Base-by-base conservation (phyloP, 352 stramenopile species). In the Blastocystis sp. region DNA sequence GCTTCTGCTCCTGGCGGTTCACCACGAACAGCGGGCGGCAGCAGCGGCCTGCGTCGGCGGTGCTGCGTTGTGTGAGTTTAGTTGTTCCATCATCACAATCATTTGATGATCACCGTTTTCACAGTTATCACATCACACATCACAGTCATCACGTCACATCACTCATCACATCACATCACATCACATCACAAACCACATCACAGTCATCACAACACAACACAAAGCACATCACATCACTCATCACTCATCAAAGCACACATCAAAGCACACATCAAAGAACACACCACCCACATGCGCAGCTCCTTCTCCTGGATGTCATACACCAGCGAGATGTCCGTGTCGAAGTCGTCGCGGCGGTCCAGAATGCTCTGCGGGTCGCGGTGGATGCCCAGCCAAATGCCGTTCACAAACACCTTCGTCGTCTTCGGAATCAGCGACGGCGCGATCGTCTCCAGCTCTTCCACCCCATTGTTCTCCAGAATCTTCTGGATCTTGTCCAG, bases 381-480 rank as follows among this genome's bases (percentile, higher is more conserved):
- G 90, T 98, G 96, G 63, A 99, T 95, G 65, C 97, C 97, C 42
- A 99, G 94, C 96, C 97, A 99, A 90, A 98, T 98, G 60, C 97
- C 97, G 90, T 99, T 99, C 70, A 99, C 96, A 89, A 99, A 99
- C 77, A 99, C 98, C 93, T 99, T 99, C 62, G 96, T 99, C 28
- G 95, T 97, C 74, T 95, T 95, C 0, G 94, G 94, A 89, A 99
- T 98, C 60, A 98, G 97, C 77, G 96, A 95, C 42, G 96, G 95
- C 69, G 97, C 95, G 89, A 98, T 98, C 77, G 98, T 95, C 89
- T 98, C 94, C 62, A 98, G 87, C 89, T 98, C 98, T 91, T 99
- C 96, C 52, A 96, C 98, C 66, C 94, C 95, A 92, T 97, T 98
- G 90, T 99, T 97, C 90, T 98, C 95, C 63, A 99, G 91, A 90